These are phyloP conservation scores for Colletotrichum salicis DNA, from an alignment of 2,329 filamentous ascomycete species.

Conservation along the genomic window DNA sequence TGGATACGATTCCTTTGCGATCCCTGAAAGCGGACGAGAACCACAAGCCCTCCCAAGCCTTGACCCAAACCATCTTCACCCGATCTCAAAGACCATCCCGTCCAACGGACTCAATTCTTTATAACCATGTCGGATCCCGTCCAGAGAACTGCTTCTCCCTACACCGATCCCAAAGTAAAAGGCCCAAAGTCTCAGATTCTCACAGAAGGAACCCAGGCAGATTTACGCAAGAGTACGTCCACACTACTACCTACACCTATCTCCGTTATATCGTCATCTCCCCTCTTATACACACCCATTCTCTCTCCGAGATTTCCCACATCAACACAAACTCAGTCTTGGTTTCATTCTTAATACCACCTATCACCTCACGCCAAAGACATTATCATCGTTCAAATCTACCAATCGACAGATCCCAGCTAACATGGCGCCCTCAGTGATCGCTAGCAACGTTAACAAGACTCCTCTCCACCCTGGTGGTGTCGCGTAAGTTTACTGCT, in stretches of 20 bases:
- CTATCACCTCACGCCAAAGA: not conserved
- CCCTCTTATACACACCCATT: not conserved
- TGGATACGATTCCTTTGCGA: slow-evolving; percentile 32
- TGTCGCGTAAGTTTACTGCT: slow-evolving; percentile 77
- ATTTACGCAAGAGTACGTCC: slow-evolving; percentile 56
- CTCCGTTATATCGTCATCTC: slow-evolving; percentile 23
- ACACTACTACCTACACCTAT: slow-evolving; percentile 17
- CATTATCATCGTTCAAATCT: not conserved
- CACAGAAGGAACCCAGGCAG: slow-evolving; percentile 44
- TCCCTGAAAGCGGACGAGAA: slow-evolving; percentile 36
- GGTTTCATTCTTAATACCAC: slow-evolving; percentile 3
- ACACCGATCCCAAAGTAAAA: slow-evolving; percentile 52
- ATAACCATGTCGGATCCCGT: slow-evolving; percentile 57
- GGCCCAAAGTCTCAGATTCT: slow-evolving; percentile 52
- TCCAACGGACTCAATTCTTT: slow-evolving; percentile 28
- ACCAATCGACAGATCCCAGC: slow-evolving; percentile 9
- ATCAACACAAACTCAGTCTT: slow-evolving; percentile 36
- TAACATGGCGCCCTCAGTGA: slow-evolving; percentile 53
- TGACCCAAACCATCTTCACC: slow-evolving; percentile 33
- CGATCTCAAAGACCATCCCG: slow-evolving; percentile 18
- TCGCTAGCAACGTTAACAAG: slow-evolving; percentile 80
- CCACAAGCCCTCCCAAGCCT: slow-evolving; percentile 28
- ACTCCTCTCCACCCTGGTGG: slow-evolving; percentile 90
- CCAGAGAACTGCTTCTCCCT: slow-evolving; percentile 50
- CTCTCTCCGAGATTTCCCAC: slow-evolving; percentile 2